A percentile compares a stretch with the other conserved stretches of the same genome.
phyloP scores from a whole-genome alignment of 2,329 filamentous ascomycete genomes.

The Fusarium sp. region DNA sequence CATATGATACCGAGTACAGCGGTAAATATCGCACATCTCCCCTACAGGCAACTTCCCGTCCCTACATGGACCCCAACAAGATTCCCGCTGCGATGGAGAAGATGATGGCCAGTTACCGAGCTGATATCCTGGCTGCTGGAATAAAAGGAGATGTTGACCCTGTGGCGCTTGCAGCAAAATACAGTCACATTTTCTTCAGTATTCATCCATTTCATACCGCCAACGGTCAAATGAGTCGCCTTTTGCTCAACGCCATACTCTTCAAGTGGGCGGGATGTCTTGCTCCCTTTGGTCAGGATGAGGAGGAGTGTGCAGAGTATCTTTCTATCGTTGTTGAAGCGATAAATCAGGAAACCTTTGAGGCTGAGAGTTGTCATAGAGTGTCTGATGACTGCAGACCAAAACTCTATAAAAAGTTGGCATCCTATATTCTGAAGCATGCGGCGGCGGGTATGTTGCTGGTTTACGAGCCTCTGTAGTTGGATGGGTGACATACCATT shows the following conservation, averaged over 20 bases:
- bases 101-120: conserved; percentile 31
- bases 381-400: neutral
- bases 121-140: conserved; percentile 31
- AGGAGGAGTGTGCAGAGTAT: neutral
- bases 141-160: conserved; percentile 35
- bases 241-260: conserved; percentile 48
- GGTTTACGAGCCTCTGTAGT: neutral
- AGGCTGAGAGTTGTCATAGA: neutral
- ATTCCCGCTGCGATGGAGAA: conserved; percentile 40
- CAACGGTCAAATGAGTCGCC: conserved; percentile 47
- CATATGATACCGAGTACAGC: neutral
- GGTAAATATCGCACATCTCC: conserved; percentile 40
- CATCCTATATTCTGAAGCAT: conserved; percentile 2
- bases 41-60: conserved; percentile 18
- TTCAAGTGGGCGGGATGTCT: conserved; percentile 35
- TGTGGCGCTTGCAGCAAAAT: conserved; percentile 40
- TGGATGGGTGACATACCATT: neutral
- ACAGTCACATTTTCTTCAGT: conserved; percentile 44
- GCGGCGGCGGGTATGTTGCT: neutral
- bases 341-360: neutral
- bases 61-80: neutral
- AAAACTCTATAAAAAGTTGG: neutral
- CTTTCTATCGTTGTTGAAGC: neutral
- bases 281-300: neutral
- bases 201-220: conserved; percentile 51